phyloP scores from a whole-genome alignment of 345 rosid genomes.

The Erodium maritimum region DNA sequence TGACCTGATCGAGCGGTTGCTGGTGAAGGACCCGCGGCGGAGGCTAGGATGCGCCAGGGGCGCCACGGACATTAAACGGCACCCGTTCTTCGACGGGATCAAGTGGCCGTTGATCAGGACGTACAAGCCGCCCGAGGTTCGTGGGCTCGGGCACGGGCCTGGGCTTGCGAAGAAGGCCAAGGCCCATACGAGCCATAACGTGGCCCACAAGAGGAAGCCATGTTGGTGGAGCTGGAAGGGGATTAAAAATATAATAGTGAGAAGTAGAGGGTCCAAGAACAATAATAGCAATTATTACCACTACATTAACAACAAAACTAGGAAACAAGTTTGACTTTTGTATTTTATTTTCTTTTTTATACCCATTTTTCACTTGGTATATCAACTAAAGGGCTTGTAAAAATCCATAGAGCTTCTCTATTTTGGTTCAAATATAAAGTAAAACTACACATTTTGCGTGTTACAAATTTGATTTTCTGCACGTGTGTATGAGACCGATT shows the following conservation, averaged over 20 bases:
- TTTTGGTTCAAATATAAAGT: no score
- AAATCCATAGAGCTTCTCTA: no score
- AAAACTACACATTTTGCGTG: no score
- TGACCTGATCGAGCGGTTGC: constrained; percentile 59
- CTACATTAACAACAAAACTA: constrained; percentile 9
- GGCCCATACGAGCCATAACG: constrained; percentile 27
- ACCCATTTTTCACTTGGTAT: neutral
- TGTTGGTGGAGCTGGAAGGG: constrained; percentile 47
- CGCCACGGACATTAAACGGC: constrained; percentile 69
- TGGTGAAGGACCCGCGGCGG: constrained; percentile 61
- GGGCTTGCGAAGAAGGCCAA: constrained; percentile 26
- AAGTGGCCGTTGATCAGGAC: constrained; percentile 76
- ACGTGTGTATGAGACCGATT: no score
- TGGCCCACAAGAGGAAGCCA: constrained; percentile 20
- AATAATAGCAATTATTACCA: constrained; percentile 31
- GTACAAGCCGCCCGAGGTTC: constrained; percentile 60
- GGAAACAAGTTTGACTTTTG: neutral
- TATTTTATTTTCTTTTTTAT: neutral
- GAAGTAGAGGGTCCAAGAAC: constrained; percentile 12
- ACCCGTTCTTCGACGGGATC: constrained; percentile 59
- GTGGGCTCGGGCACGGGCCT: constrained; percentile 13
- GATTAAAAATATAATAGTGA: constrained; percentile 21
- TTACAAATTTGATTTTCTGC: no score
- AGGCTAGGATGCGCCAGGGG: constrained; percentile 75
- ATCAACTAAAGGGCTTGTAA: no score